phyloP scores from a whole-genome alignment of 805 yeast species.

The Yarrowia keelungensis region DNA sequence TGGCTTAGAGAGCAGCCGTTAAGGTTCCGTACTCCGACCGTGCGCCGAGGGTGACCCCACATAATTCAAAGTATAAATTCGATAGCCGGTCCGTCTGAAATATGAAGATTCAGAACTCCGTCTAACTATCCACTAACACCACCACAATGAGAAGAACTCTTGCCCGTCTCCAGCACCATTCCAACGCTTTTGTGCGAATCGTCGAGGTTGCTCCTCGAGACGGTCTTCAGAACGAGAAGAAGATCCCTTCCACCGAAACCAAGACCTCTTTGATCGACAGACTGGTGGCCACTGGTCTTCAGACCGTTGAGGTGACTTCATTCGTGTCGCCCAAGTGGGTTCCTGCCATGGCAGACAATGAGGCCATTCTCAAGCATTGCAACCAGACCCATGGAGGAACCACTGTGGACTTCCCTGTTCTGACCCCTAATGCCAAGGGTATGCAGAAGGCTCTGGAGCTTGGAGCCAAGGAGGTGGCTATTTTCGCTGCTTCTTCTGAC shows the following conservation, averaged over 20 bases:
- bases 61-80: slow-evolving; percentile 32
- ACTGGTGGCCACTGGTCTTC: slow-evolving; percentile 45
- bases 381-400: slow-evolving; percentile 13
- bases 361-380: slow-evolving; percentile 40
- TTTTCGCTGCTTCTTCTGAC: slow-evolving; percentile 49
- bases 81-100: slow-evolving; percentile 29
- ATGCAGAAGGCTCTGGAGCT: slow-evolving; percentile 45
- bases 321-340: slow-evolving; percentile 52
- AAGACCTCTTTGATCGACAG: slow-evolving; percentile 47
- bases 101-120: background rate
- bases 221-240: slow-evolving; percentile 49
- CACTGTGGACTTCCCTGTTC: slow-evolving; percentile 45
- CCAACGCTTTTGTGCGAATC: slow-evolving; percentile 43
- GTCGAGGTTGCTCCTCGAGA: slow-evolving; percentile 50
- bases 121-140: background rate
- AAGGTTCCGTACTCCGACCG: slow-evolving; percentile 20
- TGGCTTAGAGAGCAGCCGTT: background rate
- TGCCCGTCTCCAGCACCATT: slow-evolving; percentile 37
- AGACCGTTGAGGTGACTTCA: slow-evolving; percentile 46
- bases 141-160: slow-evolving; percentile 31
- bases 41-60: slow-evolving; percentile 36
- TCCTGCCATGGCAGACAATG: slow-evolving; percentile 49
- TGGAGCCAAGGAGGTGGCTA: slow-evolving; percentile 45
- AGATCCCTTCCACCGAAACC: slow-evolving; percentile 44
- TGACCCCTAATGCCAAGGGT: slow-evolving; percentile 48